A percentile compares a stretch with the other conserved stretches of the same genome.
These are phyloP conservation scores for Crithidia bombi DNA, from an alignment of 208 protist genomes.

Conservation along the genomic window DNA sequence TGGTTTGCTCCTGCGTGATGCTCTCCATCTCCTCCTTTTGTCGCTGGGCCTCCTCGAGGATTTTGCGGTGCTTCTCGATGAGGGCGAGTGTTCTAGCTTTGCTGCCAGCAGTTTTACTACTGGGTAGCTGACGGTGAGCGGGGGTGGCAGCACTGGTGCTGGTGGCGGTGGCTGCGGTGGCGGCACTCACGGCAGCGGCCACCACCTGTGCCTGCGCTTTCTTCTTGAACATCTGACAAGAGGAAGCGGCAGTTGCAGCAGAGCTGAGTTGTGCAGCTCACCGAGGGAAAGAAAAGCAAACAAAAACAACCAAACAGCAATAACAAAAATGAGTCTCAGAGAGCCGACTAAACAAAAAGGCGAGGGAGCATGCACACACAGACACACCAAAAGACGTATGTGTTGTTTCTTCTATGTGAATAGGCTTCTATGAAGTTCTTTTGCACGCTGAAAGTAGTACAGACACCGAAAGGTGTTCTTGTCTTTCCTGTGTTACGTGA, in stretches of 20 bases:
- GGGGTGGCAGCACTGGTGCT: background rate
- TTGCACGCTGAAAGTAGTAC: too few relatives aligned
- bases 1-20: constrained; percentile 28
- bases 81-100: constrained; percentile 26
- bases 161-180: background rate
- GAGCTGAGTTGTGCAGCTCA: background rate
- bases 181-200: constrained; percentile 7
- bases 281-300: background rate
- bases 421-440: too few relatives aligned
- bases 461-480: too few relatives aligned
- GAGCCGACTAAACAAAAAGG: background rate
- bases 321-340: too few relatives aligned
- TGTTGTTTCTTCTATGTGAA: too few relatives aligned
- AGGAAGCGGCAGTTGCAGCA: background rate
- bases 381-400: too few relatives aligned
- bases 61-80: constrained; percentile 39
- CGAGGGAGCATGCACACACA: background rate
- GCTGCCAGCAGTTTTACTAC: background rate
- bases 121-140: background rate
- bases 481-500: too few relatives aligned
- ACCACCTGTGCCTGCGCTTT: constrained; percentile 25
- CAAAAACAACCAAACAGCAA: background rate
- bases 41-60: constrained; percentile 33
- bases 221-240: constrained; percentile 50
- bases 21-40: constrained; percentile 31